Percentiles rank a stretch among this genome's conserved stretches.
phyloP scores from a whole-genome alignment of 2,329 filamentous ascomycete genomes.

The Hymenoscyphus salicellus region DNA sequence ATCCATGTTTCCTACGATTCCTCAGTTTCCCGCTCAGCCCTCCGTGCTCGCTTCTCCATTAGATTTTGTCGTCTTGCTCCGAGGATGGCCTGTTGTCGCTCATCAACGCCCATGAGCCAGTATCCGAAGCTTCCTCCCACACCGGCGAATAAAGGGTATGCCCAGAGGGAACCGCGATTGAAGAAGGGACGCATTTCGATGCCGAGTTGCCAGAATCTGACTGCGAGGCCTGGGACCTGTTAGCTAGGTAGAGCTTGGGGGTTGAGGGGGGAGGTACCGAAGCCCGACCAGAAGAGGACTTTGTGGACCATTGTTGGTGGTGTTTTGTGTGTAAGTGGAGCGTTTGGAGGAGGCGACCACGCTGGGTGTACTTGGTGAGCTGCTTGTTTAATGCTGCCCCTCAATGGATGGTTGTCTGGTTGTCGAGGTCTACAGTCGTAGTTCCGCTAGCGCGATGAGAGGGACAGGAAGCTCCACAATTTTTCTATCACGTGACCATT shows the following conservation, averaged over 20 bases:
- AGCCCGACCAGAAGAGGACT: slow-evolving; percentile 82
- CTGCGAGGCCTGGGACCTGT: slow-evolving; percentile 69
- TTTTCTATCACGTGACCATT: not conserved
- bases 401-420: slow-evolving; percentile 8
- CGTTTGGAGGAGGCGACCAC: not conserved
- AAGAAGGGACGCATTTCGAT: slow-evolving; percentile 98
- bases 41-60: slow-evolving; percentile 84
- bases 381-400: not conserved
- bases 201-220: slow-evolving; percentile 93
- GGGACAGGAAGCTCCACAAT: not conserved
- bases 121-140: slow-evolving; percentile 92
- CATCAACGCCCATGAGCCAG: slow-evolving; percentile 90
- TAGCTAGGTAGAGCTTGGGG: slow-evolving; percentile 24
- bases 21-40: slow-evolving; percentile 54
- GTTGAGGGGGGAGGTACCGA: slow-evolving; percentile 60
- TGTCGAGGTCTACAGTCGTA: not conserved
- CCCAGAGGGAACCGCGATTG: slow-evolving; percentile 79
- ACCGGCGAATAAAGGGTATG: slow-evolving; percentile 83
- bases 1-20: slow-evolving; percentile 5
- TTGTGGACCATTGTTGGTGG: slow-evolving; percentile 41
- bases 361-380: not conserved
- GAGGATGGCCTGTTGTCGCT: slow-evolving; percentile 74
- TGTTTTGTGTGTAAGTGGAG: not conserved
- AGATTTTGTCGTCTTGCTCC: slow-evolving; percentile 74
- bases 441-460: not conserved